phyloP scores from a whole-genome alignment of 768 basidiomycete species.

The Boletus fagicola region DNA sequence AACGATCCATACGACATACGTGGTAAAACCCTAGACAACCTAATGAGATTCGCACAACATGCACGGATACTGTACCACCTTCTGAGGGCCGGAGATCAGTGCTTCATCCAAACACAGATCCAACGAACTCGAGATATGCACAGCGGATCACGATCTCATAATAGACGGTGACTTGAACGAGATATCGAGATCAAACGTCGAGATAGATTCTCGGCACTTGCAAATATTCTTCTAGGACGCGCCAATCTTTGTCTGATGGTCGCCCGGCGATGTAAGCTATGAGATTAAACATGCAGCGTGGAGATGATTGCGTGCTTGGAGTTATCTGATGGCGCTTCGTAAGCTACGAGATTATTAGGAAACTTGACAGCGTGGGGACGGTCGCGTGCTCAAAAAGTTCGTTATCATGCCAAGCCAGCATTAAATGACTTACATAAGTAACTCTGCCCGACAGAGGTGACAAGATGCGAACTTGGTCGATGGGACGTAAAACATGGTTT shows the following conservation, averaged over 20 bases:
- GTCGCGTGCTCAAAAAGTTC: neutral
- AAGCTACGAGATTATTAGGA: neutral
- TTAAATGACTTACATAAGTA: neutral
- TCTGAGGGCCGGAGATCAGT: neutral
- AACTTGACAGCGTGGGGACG: neutral
- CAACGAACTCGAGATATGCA: neutral
- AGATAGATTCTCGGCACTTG: neutral
- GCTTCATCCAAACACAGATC: neutral
- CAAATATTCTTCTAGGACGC: neutral
- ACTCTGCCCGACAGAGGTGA: neutral
- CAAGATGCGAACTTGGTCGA: neutral
- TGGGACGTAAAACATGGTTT: neutral
- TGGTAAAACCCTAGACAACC: conserved; percentile 5
- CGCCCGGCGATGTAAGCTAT: neutral
- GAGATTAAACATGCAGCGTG: neutral
- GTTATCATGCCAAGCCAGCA: neutral
- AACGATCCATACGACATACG: neutral
- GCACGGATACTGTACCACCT: neutral
- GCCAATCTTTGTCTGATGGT: neutral
- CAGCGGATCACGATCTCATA: conserved; percentile 14
- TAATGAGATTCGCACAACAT: neutral
- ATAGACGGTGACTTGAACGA: neutral
- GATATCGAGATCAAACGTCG: neutral
- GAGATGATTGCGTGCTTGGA: neutral
- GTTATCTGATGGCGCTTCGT: neutral